Percentiles rank a stretch among this genome's conserved stretches.
Evolutionary conservation across 164 flowering plant species (phyloP).

Genomic region (Warburgia ugandensis): DNA sequence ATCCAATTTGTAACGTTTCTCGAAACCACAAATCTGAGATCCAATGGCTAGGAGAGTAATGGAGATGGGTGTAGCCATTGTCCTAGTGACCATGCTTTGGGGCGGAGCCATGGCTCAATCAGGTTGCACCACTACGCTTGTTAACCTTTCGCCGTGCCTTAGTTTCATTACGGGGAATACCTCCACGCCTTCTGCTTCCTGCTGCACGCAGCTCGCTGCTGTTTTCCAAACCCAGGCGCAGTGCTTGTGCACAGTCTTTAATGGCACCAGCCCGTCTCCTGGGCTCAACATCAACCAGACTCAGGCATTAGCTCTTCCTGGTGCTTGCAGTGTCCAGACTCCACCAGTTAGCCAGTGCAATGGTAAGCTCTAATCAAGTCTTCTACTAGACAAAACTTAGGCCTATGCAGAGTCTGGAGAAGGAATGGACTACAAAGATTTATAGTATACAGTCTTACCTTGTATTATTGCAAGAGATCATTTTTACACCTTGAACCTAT

Average conservation of each 20-base stretch:
- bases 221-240: constrained; percentile 48
- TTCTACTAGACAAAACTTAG: not conserved
- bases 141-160: constrained; percentile 65
- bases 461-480: too few relatives aligned
- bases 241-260: constrained; percentile 64
- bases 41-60: constrained; percentile 24
- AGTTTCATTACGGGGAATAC: constrained; percentile 65
- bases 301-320: constrained; percentile 57
- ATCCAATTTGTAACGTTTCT: not conserved
- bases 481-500: too few relatives aligned
- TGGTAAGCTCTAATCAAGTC: constrained; percentile 21
- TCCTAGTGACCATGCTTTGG: constrained; percentile 26
- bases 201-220: constrained; percentile 64
- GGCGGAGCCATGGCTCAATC: constrained; percentile 49
- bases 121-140: constrained; percentile 42
- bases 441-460: not conserved
- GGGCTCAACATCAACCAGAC: constrained; percentile 65
- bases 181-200: constrained; percentile 50
- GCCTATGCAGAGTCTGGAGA: not conserved
- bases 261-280: constrained; percentile 32
- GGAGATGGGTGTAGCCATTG: constrained; percentile 19
- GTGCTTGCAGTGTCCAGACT: constrained; percentile 67
- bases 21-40: not conserved
- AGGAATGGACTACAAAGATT: not conserved
- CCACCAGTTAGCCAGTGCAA: constrained; percentile 59